Evolutionary conservation across 257 asterid species (phyloP).

Genomic region (Nicotiana otophora): DNA sequence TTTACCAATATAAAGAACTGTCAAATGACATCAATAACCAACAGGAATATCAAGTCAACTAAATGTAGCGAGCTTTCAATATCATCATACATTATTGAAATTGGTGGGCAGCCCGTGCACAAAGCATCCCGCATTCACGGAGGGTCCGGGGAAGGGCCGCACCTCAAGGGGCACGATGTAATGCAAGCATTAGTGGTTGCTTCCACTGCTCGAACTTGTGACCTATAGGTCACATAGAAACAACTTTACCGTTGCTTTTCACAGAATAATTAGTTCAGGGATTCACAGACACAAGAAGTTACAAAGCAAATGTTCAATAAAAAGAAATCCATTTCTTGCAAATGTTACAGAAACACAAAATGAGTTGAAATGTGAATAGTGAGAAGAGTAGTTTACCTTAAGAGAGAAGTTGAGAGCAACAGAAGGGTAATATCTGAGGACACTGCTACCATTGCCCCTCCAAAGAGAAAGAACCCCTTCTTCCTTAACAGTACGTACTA

Average conservation of each 20-base stretch:
- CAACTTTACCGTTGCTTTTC: background rate
- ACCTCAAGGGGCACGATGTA: too few species aligned
- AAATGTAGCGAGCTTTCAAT: background rate
- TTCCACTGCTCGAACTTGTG: too few species aligned
- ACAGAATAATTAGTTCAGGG: background rate
- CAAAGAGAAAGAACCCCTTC: constrained; percentile 85
- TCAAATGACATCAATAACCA: background rate
- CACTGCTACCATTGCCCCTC: constrained; percentile 99
- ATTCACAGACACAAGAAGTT: background rate
- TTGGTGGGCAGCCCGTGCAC: too few species aligned
- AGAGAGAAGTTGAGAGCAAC: constrained; percentile 97
- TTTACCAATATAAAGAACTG: background rate
- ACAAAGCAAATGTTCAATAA: background rate
- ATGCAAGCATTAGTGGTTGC: too few species aligned
- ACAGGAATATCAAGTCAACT: background rate
- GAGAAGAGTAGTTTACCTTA: constrained; percentile 46
- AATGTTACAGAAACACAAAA: background rate
- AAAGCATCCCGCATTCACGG: too few species aligned
- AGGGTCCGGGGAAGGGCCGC: too few species aligned
- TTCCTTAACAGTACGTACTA: constrained; percentile 66
- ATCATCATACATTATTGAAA: background rate
- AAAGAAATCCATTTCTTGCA: background rate
- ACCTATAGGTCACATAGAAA: too few species aligned
- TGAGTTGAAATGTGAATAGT: background rate
- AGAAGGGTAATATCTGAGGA: constrained; percentile 90